A percentile compares a stretch with the other conserved stretches of the same genome.
Conservation (phyloP, 306 rosid species). For the Delonix regia region DNA sequence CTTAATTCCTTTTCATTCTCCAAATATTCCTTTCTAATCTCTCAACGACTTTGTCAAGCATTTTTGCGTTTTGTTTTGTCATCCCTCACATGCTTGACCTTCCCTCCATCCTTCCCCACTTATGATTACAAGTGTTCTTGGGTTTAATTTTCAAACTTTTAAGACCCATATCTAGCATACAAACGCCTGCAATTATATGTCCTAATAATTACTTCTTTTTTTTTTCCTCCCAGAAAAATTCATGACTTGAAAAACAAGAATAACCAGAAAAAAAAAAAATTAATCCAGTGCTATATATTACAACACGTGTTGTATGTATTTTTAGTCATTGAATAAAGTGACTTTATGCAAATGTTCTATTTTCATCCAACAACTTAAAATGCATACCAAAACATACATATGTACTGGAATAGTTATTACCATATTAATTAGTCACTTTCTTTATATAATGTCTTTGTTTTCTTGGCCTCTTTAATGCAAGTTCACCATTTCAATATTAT, state of each 20-base stretch:
- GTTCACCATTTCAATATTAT: neutral
- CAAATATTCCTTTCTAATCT: slow-evolving; percentile 72
- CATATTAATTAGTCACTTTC: neutral
- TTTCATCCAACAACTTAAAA: no score
- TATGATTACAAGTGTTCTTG: slow-evolving; percentile 29
- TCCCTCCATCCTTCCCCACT: slow-evolving; percentile 29
- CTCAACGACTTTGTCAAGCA: slow-evolving; percentile 49
- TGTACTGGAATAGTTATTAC: no score
- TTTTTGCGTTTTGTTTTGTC: slow-evolving; percentile 41
- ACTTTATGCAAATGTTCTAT: no score
- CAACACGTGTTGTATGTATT: no score
- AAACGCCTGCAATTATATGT: neutral
- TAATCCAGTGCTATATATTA: no score
- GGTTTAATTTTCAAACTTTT: slow-evolving; percentile 33
- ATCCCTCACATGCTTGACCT: slow-evolving; percentile 42
- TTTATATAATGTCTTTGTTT: neutral
- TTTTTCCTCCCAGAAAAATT: neutral
- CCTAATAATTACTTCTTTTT: neutral
- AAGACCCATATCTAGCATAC: neutral
- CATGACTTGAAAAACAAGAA: neutral
- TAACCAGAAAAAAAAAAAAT: no score
- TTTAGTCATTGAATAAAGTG: no score
- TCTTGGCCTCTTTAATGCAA: slow-evolving; percentile 7
- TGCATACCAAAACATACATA: no score
- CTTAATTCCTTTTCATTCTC: slow-evolving; percentile 66